Conservation (phyloP, 208 protist genomes). For the Crithidia brevicula region DNA sequence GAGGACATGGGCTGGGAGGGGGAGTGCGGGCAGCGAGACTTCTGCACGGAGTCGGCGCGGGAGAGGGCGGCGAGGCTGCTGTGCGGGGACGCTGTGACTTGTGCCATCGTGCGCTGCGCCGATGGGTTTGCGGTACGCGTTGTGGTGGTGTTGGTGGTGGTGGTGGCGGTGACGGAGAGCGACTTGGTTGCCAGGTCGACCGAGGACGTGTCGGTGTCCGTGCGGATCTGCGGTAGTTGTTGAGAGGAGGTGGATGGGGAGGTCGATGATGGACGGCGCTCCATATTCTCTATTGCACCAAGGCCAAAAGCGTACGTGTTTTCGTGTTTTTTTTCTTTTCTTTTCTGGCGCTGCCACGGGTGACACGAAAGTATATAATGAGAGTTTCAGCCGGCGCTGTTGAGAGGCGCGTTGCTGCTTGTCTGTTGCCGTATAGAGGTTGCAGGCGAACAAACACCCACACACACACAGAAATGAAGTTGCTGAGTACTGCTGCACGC, state of each 20-base stretch:
- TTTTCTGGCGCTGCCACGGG: too few relatives aligned
- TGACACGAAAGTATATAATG: too few relatives aligned
- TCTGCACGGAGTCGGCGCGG: neutral
- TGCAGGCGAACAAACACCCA: too few relatives aligned
- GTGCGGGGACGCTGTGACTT: neutral
- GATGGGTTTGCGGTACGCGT: neutral
- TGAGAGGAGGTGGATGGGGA: conserved; percentile 7
- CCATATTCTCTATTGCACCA: conserved; percentile 6
- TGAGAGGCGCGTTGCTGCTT: too few relatives aligned
- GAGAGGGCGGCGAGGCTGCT: conserved; percentile 5
- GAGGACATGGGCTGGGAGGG: neutral
- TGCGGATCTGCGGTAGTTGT: conserved; percentile 24
- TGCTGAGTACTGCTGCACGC: too few relatives aligned
- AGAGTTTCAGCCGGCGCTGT: too few relatives aligned
- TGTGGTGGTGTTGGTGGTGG: too few relatives aligned
- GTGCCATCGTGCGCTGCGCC: neutral
- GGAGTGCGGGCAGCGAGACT: neutral
- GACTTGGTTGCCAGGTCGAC: conserved; percentile 12
- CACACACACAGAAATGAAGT: too few relatives aligned
- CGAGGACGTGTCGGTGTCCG: conserved; percentile 22
- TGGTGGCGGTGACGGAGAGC: conserved; percentile 7
- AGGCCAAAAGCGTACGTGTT: too few relatives aligned
- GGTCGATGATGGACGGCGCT: neutral
- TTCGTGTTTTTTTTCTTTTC: too few relatives aligned
- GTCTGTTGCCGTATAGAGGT: too few relatives aligned